Percentiles rank a stretch among this genome's conserved stretches.
Conservation (phyloP, 75 land plant genomes). For the Picea glauca region DNA sequence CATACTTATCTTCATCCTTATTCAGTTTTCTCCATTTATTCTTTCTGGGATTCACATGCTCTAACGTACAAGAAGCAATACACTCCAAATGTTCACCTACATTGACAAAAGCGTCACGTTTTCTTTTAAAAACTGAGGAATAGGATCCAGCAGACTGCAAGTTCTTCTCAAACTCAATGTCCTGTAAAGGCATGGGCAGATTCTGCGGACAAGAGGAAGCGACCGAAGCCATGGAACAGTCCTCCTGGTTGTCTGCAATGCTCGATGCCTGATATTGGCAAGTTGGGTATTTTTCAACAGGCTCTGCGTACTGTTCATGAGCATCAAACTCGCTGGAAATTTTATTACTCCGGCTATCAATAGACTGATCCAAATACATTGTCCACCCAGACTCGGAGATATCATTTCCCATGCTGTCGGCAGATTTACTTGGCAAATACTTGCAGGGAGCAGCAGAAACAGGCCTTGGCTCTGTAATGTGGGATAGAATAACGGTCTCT, state of each 20-base stretch:
- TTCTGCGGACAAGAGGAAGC: too few relatives aligned
- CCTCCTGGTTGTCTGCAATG: background rate
- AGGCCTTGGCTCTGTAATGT: background rate
- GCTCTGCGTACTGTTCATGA: background rate
- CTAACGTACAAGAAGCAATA: too few relatives aligned
- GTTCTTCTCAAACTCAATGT: too few relatives aligned
- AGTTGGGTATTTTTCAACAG: background rate
- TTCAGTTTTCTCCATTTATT: too few relatives aligned
- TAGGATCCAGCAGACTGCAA: too few relatives aligned
- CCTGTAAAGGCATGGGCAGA: too few relatives aligned
- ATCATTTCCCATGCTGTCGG: background rate
- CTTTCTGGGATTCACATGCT: too few relatives aligned
- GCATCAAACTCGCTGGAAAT: background rate
- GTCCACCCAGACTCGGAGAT: slow-evolving; percentile 6
- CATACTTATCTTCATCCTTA: too few relatives aligned
- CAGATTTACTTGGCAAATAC: too few relatives aligned
- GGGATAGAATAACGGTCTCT: background rate
- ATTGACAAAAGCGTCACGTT: too few relatives aligned
- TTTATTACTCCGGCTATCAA: background rate
- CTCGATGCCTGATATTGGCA: background rate
- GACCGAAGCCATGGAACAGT: background rate
- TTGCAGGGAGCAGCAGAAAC: background rate
- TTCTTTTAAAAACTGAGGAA: too few relatives aligned
- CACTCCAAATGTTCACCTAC: too few relatives aligned
- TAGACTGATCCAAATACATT: background rate